These are phyloP conservation scores for Ceratobasidium sp. DNA, from an alignment of 1,284 basidiomycete species.

Conservation along the genomic window DNA sequence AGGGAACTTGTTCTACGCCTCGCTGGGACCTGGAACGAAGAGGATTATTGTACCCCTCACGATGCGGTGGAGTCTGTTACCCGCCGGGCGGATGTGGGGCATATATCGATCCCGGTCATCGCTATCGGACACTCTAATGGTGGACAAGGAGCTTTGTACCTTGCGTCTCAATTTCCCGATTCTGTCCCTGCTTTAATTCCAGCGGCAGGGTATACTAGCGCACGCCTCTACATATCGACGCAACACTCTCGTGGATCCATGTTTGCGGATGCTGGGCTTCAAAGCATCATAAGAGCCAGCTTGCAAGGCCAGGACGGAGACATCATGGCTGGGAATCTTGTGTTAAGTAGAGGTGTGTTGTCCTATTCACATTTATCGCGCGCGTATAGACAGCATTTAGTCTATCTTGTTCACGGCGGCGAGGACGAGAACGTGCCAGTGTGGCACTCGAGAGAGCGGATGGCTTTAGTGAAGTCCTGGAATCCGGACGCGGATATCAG, in stretches of 20 bases:
- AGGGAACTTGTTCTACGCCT: constrained; percentile 55
- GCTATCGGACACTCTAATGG: constrained; percentile 93
- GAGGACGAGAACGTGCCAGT: constrained; percentile 49
- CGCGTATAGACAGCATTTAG: background rate
- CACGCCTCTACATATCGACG: constrained; percentile 46
- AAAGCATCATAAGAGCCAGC: constrained; percentile 45
- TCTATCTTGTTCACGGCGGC: constrained; percentile 48
- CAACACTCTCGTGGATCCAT: constrained; percentile 43
- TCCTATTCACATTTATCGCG: background rate
- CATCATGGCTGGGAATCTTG: constrained; percentile 47
- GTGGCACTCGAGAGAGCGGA: constrained; percentile 46
- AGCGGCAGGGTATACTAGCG: constrained; percentile 46
- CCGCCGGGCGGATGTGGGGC: too few relatives aligned
- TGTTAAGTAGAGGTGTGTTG: constrained; percentile 11
- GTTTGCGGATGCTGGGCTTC: constrained; percentile 45
- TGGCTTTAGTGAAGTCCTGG: constrained; percentile 46
- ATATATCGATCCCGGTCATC: constrained; percentile 60
- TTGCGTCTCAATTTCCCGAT: constrained; percentile 81
- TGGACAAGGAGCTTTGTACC: constrained; percentile 89
- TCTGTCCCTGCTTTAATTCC: constrained; percentile 44
- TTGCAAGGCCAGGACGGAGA: constrained; percentile 48
- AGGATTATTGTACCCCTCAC: constrained; percentile 32
- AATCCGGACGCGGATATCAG: constrained; percentile 38
- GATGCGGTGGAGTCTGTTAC: background rate
- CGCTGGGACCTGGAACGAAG: constrained; percentile 41